Base-by-base conservation (phyloP, 345 rosid species). In the Lumnitzera racemosa region DNA sequence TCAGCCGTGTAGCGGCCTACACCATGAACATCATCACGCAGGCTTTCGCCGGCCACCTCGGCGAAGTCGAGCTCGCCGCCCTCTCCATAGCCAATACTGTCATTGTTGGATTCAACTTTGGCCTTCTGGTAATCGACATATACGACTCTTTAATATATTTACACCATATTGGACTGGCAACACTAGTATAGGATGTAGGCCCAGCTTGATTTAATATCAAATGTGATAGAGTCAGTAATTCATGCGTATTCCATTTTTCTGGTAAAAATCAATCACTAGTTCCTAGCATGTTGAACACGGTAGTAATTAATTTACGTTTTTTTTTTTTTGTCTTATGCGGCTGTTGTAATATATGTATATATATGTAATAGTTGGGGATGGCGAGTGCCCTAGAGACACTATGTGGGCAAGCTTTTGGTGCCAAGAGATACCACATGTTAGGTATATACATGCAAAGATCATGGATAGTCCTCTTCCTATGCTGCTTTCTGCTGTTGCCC, bases 1-100 rank as follows among this genome's bases (percentile, higher is more conserved):
- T 77, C 58, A 70, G 78, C 59, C 70, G 81, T 1, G 31, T 77
- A 23, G 67, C 73, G 20, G 55, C 81, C 50, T 77, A 64, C 62
- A 60, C 78, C 24, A 77, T 77, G 81, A 64, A 73, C 46, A 71
- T 77, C 55, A 69, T 77, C 57, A 67, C 81, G 12, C 81, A 77
- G 57, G 78, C 76, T 15, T 77, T 77, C 51, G 75, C 81, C 5
- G 81, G 81, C 41, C 81, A 77, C 64, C 23, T 77, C 62, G 81
- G 81, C 2, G 71, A 74, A 31, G 75, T 77, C 27, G 73, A 77
- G 55, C 68, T 79, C 36, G 80, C 78, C 2, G 76, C 76, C 56
- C 53, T 76, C 46, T 79, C 83, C 74, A 75, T 75, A 17, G 72
- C 76, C 54, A 70, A 64, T 43, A 73, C 70, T 13, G 78, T 76